Evolutionary conservation across 2,329 filamentous ascomycete genomes (phyloP).

Genomic region (Zalaria obscura): DNA sequence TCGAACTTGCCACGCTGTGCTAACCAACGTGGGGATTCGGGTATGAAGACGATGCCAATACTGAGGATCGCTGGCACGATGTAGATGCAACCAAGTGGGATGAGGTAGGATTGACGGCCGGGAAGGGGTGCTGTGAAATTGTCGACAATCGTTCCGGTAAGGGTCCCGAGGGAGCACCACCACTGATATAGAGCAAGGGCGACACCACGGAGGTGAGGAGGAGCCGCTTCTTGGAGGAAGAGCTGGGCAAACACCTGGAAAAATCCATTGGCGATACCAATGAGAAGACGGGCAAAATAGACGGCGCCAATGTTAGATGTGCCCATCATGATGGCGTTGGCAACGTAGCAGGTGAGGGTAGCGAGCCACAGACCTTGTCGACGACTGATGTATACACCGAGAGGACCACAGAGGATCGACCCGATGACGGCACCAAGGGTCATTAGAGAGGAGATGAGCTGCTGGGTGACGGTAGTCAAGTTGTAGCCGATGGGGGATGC

Average conservation of each 20-base stretch:
- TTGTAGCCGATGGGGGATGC: slow-evolving; percentile 15
- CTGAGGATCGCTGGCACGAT: slow-evolving; percentile 34
- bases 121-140: slow-evolving; percentile 27
- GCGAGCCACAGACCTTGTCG: slow-evolving; percentile 32
- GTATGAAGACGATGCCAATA: slow-evolving; percentile 27
- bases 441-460: slow-evolving; percentile 32
- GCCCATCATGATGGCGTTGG: slow-evolving; percentile 48
- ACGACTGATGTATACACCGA: slow-evolving; percentile 28
- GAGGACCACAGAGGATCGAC: slow-evolving; percentile 23
- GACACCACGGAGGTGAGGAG: slow-evolving; percentile 35
- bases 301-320: slow-evolving; percentile 38
- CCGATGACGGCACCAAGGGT: slow-evolving; percentile 30
- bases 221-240: slow-evolving; percentile 36
- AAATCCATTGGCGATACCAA: slow-evolving; percentile 42
- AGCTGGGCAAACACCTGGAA: slow-evolving; percentile 42
- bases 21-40: slow-evolving; percentile 26
- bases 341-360: slow-evolving; percentile 33
- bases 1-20: slow-evolving; percentile 12
- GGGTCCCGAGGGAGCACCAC: slow-evolving; percentile 30
- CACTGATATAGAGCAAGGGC: slow-evolving; percentile 35
- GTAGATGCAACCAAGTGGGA: slow-evolving; percentile 41
- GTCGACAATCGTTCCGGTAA: slow-evolving; percentile 36
- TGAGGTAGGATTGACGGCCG: slow-evolving; percentile 23
- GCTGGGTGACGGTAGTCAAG: slow-evolving; percentile 23
- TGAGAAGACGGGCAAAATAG: slow-evolving; percentile 40